These are phyloP conservation scores for Moniliophthora roreri DNA, from an alignment of 1,284 basidiomycete genomes.

Conservation along the genomic window DNA sequence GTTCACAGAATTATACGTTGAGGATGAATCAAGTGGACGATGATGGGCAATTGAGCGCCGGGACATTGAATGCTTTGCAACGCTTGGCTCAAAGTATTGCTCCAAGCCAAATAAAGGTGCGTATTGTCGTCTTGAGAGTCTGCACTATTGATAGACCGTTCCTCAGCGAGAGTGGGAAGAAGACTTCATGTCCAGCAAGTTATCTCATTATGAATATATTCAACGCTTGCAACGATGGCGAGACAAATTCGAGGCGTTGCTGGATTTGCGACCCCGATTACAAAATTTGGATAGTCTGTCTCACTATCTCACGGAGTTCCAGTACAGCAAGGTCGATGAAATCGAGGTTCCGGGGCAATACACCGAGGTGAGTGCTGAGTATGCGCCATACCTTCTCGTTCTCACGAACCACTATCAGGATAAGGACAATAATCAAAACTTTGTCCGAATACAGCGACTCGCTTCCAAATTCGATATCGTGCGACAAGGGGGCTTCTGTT, in stretches of 20 bases:
- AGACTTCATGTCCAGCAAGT: conserved; percentile 86
- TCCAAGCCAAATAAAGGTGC: conserved; percentile 61
- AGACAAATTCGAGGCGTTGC: conserved; percentile 84
- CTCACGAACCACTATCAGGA: conserved; percentile 54
- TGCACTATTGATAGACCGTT: background rate
- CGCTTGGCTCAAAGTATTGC: conserved; percentile 75
- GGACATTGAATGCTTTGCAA: conserved; percentile 61
- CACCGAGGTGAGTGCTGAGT: conserved; percentile 68
- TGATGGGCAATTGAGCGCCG: conserved; percentile 68
- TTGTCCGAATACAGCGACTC: conserved; percentile 91
- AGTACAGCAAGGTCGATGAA: conserved; percentile 97
- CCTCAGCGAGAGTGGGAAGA: conserved; percentile 85
- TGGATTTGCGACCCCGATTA: conserved; percentile 82
- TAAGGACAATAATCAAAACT: conserved; percentile 92
- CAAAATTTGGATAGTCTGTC: conserved; percentile 91
- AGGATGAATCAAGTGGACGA: conserved; percentile 72
- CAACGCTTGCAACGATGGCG: conserved; percentile 90
- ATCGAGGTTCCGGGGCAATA: conserved; percentile 99
- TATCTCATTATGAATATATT: conserved; percentile 87
- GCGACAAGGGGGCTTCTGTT: conserved; percentile 83
- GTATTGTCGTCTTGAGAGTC: conserved; percentile 13
- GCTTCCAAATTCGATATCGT: conserved; percentile 90
- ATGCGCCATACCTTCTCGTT: conserved; percentile 5
- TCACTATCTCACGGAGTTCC: conserved; percentile 97
- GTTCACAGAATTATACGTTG: conserved; percentile 64